Base-by-base conservation (phyloP, 1,139 yeast genomes). In the Zygosaccharomyces pseudobailii region DNA sequence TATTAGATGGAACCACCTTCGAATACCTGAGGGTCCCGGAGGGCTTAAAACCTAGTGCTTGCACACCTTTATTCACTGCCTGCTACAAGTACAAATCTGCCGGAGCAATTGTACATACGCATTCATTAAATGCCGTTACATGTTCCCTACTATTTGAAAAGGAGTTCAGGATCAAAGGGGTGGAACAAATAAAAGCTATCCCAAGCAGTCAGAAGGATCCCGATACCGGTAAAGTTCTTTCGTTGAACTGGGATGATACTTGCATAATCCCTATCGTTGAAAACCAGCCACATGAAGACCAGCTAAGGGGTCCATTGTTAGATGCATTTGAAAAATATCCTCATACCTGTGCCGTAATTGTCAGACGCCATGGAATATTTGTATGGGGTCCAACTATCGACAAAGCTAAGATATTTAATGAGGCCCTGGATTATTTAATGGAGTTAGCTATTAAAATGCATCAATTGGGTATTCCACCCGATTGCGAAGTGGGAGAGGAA, bases 31-130 rank as follows among this genome's bases (percentile, higher is more conserved):
- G 86, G 36, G 72, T 73, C 8, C 96, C 96, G 1, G 69, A 74
- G 37, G 71, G 71, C 17, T 83, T 78, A 67, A 88, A 87, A 66
- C 96, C 96, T 17, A 84, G 95, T 33, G 96, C 96, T 1, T 90
- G 97, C 62, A 88, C 96, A 0, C 97, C 97, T 9, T 70, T 90
- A 47, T 90, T 90, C 67, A 67, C 86, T 70, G 80, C 90, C 45
- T 82, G 92, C 46, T 89, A 84, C 67, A 78, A 74, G 31, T 65
- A 78, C 69, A 73, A 92, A 55, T 76, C 78, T 49, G 95, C 96
- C 1, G 95, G 95, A 8, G 96, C 97, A 1, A 87, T 96, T 66
- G 89, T 90, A 52, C 97, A 90, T 66, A 90, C 97, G 0, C 97
- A 90, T 65, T 89, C 97, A 0, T 94, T 85, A 60, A 75, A 75